Percentiles rank a stretch among this genome's conserved stretches.
Conservation (phyloP, 192 early-diverging fungal species). For the Obelidium mucronatum region DNA sequence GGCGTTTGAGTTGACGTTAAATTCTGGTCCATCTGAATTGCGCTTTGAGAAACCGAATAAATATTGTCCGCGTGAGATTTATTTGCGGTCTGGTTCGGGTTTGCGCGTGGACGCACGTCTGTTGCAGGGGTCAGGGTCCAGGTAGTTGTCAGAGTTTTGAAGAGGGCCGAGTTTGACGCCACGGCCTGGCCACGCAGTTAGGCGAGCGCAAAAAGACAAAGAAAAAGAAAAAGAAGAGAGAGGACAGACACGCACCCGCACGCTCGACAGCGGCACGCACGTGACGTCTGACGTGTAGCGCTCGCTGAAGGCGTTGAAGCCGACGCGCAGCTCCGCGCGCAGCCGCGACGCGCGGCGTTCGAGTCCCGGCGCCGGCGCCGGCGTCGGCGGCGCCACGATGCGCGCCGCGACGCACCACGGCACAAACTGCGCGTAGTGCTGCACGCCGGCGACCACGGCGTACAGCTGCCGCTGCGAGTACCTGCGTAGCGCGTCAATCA, state of each 20-base stretch:
- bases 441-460: slow-evolving; percentile 81
- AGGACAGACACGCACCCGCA: slow-evolving; percentile 56
- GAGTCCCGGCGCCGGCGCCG: background rate
- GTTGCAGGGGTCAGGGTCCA: slow-evolving; percentile 70
- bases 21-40: too few relatives aligned
- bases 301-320: slow-evolving; percentile 81
- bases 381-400: slow-evolving; percentile 54
- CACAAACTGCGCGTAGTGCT: slow-evolving; percentile 81
- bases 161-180: slow-evolving; percentile 64
- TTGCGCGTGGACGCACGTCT: background rate
- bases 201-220: background rate
- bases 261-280: slow-evolving; percentile 65
- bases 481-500: too few relatives aligned
- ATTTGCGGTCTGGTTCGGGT: background rate
- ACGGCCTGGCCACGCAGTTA: slow-evolving; percentile 59
- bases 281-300: slow-evolving; percentile 79
- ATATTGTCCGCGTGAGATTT: background rate
- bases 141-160: slow-evolving; percentile 67
- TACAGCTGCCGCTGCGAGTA: slow-evolving; percentile 82
- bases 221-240: background rate
- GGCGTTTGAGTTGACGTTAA: background rate
- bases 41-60: background rate
- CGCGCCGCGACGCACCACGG: slow-evolving; percentile 79
- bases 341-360: slow-evolving; percentile 41
- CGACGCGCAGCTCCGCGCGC: slow-evolving; percentile 79